phyloP scores from a whole-genome alignment of 805 yeast species.

The Nakazawaea wickerhamii region DNA sequence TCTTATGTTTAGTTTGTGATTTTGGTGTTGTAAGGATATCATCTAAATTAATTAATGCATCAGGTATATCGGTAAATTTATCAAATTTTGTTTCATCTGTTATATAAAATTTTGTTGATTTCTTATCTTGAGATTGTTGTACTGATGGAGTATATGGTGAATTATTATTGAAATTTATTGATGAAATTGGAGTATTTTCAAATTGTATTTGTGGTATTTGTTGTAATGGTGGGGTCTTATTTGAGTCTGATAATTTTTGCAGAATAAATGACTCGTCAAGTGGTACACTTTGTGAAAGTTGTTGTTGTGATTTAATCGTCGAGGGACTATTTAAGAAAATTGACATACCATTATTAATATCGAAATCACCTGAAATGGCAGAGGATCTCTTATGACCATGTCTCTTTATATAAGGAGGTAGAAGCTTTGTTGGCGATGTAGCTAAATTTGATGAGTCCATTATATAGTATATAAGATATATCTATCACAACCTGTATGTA shows the following conservation, averaged over 20 bases:
- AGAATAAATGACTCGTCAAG: neutral
- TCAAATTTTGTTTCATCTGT: conserved; percentile 27
- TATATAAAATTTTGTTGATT: conserved; percentile 22
- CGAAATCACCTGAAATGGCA: conserved; percentile 85
- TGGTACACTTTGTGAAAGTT: conserved; percentile 3
- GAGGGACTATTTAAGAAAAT: conserved; percentile 19
- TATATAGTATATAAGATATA: neutral
- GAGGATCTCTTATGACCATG: conserved; percentile 85
- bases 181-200: conserved; percentile 2
- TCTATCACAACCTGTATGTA: neutral
- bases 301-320: conserved; percentile 10
- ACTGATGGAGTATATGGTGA: neutral
- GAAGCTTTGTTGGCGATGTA: conserved; percentile 1
- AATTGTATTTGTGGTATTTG: neutral
- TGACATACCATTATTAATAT: conserved; percentile 25
- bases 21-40: conserved; percentile 10
- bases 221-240: conserved; percentile 6
- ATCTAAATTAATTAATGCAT: conserved; percentile 30
- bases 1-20: conserved; percentile 5
- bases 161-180: neutral
- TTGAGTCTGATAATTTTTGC: no score
- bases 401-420: conserved; percentile 29
- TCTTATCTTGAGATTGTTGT: neutral
- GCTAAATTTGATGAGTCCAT: neutral
- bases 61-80: conserved; percentile 23